Evolutionary conservation across 306 rosid species (phyloP), one percentile per base, ranked within the genome.

Genomic region (Oxytropis ochrocephala): DNA sequence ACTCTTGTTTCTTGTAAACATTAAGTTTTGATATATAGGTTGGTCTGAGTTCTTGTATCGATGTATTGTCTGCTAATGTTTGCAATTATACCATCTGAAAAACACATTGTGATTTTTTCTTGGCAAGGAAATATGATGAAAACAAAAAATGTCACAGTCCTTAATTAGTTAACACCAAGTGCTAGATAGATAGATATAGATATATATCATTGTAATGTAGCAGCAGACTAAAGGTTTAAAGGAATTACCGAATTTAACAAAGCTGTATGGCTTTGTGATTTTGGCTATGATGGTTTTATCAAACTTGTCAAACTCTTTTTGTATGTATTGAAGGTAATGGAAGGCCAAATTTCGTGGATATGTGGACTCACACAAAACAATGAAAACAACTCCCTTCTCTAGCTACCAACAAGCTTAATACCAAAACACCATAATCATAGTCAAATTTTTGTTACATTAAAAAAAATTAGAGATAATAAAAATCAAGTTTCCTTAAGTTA

Each of bases 281-380:
- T 79, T 88, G 39, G 72, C 52, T 36, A 75, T 58, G 62, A 84
- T 77, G 60, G 70, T 73, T 75, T 76, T 79, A 73, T 86, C 91
- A 72, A 86, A 84, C 82, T 83, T 84, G n/a, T 78, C 80, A 82
- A 84, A 73, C 74, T 85, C 90, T 79, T 81, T 83, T 32, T 78
- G 90, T 65, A 88, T 61, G 77, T 91, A 89, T 81, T 88, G 85
- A 11, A 91, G 83, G 78, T 81, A 86, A 85, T 75, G 85, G 79
- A 88, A 82, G 68, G 83, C 91, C 42, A 88, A 54, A 71, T 83
- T 91, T 86, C 92, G 86, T 86, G 97, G 91, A 67, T 86, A 88
- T 2, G 84, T 78, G 63, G 84, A 86, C 59, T 86, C 92, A 60
- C 88, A 83, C 79, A 86, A 75, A 8, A 86, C 77, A 65, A 86